Evolutionary conservation across 2,329 filamentous ascomycete genomes (phyloP).

Genomic region (Sordariomycetes sp.): DNA sequence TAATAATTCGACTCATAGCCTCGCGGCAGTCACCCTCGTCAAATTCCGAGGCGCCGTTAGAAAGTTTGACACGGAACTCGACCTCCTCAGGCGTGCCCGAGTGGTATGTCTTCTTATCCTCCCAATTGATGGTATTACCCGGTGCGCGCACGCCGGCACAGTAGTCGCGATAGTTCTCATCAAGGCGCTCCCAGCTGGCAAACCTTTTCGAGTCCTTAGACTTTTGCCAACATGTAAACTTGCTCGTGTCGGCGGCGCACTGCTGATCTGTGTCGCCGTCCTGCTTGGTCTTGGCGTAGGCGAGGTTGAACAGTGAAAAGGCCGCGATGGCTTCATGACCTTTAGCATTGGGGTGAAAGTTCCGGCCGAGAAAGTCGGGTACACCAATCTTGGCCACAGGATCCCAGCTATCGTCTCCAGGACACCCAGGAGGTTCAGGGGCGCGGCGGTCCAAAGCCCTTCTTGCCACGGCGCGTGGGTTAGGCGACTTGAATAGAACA

Average conservation of each 20-base stretch:
- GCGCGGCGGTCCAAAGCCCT: slow-evolving; percentile 13
- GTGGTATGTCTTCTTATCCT: slow-evolving; percentile 11
- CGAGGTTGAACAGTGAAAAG: slow-evolving; percentile 11
- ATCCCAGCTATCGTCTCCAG: slow-evolving; percentile 10
- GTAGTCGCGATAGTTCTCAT: slow-evolving; percentile 17
- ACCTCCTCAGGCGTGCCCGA: slow-evolving; percentile 17
- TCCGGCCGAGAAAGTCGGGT: slow-evolving; percentile 18
- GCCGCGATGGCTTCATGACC: slow-evolving; percentile 18
- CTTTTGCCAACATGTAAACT: slow-evolving; percentile 17
- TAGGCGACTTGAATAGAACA: slow-evolving; percentile 11
- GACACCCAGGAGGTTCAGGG: slow-evolving; percentile 15
- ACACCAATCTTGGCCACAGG: slow-evolving; percentile 11
- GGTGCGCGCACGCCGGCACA: slow-evolving; percentile 9
- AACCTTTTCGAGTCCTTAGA: slow-evolving; percentile 12
- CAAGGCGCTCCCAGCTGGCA: slow-evolving; percentile 10
- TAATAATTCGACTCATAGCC: slow-evolving; percentile 11
- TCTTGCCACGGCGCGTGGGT: slow-evolving; percentile 8
- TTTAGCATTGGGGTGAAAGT: slow-evolving; percentile 22
- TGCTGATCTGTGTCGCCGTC: no score
- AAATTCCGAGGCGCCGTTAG: slow-evolving; percentile 4
- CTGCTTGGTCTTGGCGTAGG: no score
- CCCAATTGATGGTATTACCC: slow-evolving; percentile 12
- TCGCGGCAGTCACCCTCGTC: slow-evolving; percentile 11
- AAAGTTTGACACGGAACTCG: slow-evolving; percentile 10
- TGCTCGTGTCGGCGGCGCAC: slow-evolving; percentile 7